A percentile compares a stretch with the other conserved stretches of the same genome.
phyloP scores from a whole-genome alignment of 352 stramenopile species.

The Thalassiosira oceanica region DNA sequence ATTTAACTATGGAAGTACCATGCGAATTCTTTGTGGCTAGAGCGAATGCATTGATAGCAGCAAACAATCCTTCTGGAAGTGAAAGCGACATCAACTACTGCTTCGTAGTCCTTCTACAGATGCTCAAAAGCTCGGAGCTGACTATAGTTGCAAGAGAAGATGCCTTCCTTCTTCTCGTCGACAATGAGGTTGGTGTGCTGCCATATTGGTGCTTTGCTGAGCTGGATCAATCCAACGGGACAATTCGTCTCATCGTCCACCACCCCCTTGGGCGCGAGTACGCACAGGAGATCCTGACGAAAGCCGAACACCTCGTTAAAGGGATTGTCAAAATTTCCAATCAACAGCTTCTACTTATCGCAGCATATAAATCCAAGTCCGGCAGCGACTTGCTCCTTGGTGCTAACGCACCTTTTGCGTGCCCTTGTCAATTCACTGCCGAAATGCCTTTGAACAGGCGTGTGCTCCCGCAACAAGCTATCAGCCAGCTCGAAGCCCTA shows the following conservation, averaged over 20 bases:
- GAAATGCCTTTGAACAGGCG: constrained; percentile 61
- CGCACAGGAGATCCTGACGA: constrained; percentile 35
- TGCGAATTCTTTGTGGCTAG: constrained; percentile 68
- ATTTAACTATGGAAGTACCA: constrained; percentile 40
- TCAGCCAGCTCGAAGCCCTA: constrained; percentile 55
- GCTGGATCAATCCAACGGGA: constrained; percentile 40
- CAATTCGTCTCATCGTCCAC: constrained; percentile 58
- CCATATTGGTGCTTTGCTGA: constrained; percentile 72
- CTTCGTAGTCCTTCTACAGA: constrained; percentile 47
- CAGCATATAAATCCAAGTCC: constrained; percentile 64
- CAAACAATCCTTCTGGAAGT: constrained; percentile 42
- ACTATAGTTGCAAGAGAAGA: constrained; percentile 32
- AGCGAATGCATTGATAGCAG: constrained; percentile 60
- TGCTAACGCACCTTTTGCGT: constrained; percentile 40
- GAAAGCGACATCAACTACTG: constrained; percentile 61
- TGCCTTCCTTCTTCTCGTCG: constrained; percentile 52
- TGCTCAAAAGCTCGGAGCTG: constrained; percentile 45
- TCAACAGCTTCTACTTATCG: constrained; percentile 67
- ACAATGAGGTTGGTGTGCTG: constrained; percentile 26
- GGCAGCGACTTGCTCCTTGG: constrained; percentile 48
- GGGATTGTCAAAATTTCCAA: constrained; percentile 59
- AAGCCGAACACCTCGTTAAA: constrained; percentile 32
- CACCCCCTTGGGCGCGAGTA: constrained; percentile 58
- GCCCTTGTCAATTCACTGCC: constrained; percentile 59
- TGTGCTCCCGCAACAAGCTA: constrained; percentile 54